A percentile compares a stretch with the other conserved stretches of the same genome.
phyloP scores from a whole-genome alignment of 306 rosid genomes.

The Senna tora region DNA sequence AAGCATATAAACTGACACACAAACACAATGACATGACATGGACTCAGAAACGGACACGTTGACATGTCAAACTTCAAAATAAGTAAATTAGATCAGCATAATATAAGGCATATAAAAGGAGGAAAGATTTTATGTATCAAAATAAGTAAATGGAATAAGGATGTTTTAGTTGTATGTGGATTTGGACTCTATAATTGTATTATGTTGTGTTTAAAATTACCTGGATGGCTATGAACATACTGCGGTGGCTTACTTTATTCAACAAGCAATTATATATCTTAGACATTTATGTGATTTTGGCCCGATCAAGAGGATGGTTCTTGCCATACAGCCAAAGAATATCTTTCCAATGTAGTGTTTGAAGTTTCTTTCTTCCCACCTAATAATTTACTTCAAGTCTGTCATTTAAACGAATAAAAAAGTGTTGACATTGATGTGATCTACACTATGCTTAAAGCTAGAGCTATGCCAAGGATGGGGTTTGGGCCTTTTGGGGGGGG shows the following conservation, averaged over 20 bases:
- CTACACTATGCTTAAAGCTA: not conserved
- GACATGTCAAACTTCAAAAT: too few species aligned
- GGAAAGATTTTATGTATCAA: not conserved
- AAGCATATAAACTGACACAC: too few species aligned
- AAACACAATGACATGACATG: too few species aligned
- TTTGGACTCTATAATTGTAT: constrained; percentile 6
- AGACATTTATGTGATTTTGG: not conserved
- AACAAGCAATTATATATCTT: not conserved
- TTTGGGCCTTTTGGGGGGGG: too few species aligned
- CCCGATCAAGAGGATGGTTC: not conserved
- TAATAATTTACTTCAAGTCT: constrained; percentile 14
- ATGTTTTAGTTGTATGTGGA: not conserved
- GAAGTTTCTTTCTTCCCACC: not conserved
- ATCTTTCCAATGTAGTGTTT: not conserved
- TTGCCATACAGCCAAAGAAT: not conserved
- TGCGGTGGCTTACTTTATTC: not conserved
- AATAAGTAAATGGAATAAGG: constrained; percentile 25
- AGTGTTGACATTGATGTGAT: not conserved
- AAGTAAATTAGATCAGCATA: not conserved
- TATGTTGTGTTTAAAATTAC: not conserved
- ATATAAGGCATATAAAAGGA: constrained; percentile 4
- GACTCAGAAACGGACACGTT: too few species aligned
- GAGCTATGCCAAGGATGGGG: not conserved
- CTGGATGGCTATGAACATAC: constrained; percentile 2
- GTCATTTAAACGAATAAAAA: not conserved